phyloP scores from a whole-genome alignment of 805 yeast genomes.

The Barnettozyma sucrosica region DNA sequence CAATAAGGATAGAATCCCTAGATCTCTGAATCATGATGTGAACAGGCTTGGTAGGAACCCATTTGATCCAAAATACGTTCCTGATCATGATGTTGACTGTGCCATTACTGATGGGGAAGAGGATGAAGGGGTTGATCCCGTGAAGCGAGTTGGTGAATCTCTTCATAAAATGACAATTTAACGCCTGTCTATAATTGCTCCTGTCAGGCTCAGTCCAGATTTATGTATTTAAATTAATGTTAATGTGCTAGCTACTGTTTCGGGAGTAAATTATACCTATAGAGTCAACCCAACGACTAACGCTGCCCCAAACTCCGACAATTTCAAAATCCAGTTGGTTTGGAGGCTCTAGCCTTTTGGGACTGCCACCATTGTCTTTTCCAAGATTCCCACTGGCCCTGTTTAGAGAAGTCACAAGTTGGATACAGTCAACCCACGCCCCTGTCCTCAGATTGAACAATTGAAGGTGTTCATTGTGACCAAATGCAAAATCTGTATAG shows the following conservation, averaged over 20 bases:
- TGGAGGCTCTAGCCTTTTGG: conserved; percentile 59
- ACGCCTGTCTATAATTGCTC: not conserved
- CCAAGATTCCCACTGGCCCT: conserved; percentile 57
- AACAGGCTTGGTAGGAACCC: conserved; percentile 2
- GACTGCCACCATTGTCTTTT: conserved; percentile 60
- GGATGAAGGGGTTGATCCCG: not conserved
- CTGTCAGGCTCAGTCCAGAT: too few relatives aligned
- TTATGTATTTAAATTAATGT: too few relatives aligned
- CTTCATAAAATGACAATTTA: not conserved
- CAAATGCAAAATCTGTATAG: conserved; percentile 51
- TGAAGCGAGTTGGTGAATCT: not conserved
- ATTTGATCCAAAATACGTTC: not conserved
- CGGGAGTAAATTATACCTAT: conserved; percentile 58
- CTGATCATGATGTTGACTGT: conserved; percentile 3
- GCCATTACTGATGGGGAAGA: conserved; percentile 4
- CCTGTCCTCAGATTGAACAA: conserved; percentile 69
- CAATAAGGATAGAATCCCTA: conserved; percentile 6
- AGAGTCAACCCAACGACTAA: conserved; percentile 68
- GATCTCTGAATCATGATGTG: not conserved
- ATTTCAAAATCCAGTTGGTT: conserved; percentile 41
- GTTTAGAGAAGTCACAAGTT: conserved; percentile 56
- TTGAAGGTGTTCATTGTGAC: conserved; percentile 50
- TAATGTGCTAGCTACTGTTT: not conserved
- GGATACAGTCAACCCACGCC: conserved; percentile 85
- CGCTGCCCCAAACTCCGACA: conserved; percentile 67